Evolutionary conservation across 306 rosid species (phyloP).

Genomic region (Corylus avellana): DNA sequence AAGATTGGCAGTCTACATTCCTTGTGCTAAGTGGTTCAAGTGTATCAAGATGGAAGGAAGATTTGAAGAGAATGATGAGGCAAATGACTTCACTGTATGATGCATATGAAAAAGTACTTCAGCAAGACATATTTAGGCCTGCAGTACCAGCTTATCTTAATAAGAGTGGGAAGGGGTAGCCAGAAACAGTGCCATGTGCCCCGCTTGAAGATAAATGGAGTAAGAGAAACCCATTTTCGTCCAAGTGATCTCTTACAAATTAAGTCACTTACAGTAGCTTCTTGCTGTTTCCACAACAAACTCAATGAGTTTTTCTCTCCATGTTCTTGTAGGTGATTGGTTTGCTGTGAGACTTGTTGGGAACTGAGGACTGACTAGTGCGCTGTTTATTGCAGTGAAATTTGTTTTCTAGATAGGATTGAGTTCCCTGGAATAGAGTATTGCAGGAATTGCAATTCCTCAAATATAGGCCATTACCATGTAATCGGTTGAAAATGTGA

Average conservation of each 20-base stretch:
- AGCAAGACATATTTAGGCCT: constrained; percentile 33
- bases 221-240: constrained; percentile 37
- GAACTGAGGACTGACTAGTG: too few species aligned
- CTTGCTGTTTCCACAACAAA: constrained; percentile 27
- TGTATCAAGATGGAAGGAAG: constrained; percentile 68
- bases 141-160: constrained; percentile 39
- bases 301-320: constrained; percentile 28
- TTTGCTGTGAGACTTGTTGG: neutral
- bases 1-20: constrained; percentile 74
- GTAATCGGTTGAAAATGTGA: too few species aligned
- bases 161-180: constrained; percentile 55
- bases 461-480: too few species aligned
- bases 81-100: constrained; percentile 45
- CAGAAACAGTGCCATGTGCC: constrained; percentile 24
- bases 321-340: constrained; percentile 15
- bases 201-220: constrained; percentile 37
- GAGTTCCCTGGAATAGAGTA: neutral
- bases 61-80: constrained; percentile 45
- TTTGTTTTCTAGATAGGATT: neutral
- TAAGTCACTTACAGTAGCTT: constrained; percentile 28
- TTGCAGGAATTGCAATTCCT: neutral
- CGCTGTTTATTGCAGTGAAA: neutral
- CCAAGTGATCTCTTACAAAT: neutral
- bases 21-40: constrained; percentile 90
- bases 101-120: constrained; percentile 1